phyloP scores from a whole-genome alignment of 345 rosid species.

The Salix arbutifolia region DNA sequence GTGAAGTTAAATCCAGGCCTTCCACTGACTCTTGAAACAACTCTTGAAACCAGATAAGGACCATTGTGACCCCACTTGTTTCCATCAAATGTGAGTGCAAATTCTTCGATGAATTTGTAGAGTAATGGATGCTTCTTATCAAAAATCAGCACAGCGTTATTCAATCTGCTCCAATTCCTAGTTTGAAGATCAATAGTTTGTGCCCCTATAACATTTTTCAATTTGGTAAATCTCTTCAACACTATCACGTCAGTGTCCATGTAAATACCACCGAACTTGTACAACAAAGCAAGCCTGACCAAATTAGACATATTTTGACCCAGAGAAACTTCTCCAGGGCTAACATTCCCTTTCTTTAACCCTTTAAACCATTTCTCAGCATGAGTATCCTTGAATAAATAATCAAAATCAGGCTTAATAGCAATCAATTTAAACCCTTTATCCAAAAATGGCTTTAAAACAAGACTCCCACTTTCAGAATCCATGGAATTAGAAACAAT shows the following conservation, averaged over 20 bases:
- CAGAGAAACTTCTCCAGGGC: slow-evolving; percentile 74
- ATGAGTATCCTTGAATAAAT: slow-evolving; percentile 51
- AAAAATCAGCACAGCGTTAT: slow-evolving; percentile 77
- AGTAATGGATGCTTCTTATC: slow-evolving; percentile 77
- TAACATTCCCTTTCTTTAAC: slow-evolving; percentile 47
- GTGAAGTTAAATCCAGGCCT: slow-evolving; percentile 48
- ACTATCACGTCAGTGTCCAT: slow-evolving; percentile 73
- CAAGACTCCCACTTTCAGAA: slow-evolving; percentile 40
- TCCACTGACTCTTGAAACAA: slow-evolving; percentile 42
- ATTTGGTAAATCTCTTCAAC: slow-evolving; percentile 38
- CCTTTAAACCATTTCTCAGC: slow-evolving; percentile 65
- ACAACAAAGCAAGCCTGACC: slow-evolving; percentile 63
- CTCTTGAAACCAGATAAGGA: slow-evolving; percentile 85
- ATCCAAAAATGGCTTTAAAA: slow-evolving; percentile 49
- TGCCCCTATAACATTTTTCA: slow-evolving; percentile 74
- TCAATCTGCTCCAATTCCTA: slow-evolving; percentile 76
- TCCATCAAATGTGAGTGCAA: slow-evolving; percentile 74
- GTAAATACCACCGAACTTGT: slow-evolving; percentile 79
- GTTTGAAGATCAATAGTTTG: slow-evolving; percentile 54
- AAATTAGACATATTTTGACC: slow-evolving; percentile 92
- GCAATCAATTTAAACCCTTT: slow-evolving; percentile 48
- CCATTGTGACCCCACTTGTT: slow-evolving; percentile 98
- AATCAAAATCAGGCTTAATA: slow-evolving; percentile 58
- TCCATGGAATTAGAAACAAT: slow-evolving; percentile 73
- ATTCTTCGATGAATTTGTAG: slow-evolving; percentile 70